These are phyloP conservation scores for Myrmaecium sp. DNA, from an alignment of 2,329 filamentous ascomycete genomes.

Conservation along the genomic window DNA sequence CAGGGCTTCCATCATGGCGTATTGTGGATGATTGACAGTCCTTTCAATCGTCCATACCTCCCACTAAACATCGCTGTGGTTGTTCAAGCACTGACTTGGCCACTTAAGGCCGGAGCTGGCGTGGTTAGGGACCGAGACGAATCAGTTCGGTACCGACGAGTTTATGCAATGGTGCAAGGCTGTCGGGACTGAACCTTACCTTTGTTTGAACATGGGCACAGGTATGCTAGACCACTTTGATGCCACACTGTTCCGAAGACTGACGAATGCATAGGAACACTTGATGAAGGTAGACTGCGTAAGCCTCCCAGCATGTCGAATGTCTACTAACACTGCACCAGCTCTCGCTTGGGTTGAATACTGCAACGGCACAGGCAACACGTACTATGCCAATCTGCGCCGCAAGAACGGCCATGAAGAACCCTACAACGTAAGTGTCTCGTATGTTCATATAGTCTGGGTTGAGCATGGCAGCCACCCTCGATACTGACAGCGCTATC, in stretches of 20 bases:
- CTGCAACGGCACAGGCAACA: slow-evolving; percentile 63
- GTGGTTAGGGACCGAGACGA: slow-evolving; percentile 61
- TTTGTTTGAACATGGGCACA: slow-evolving; percentile 69
- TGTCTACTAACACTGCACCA: slow-evolving; percentile 21
- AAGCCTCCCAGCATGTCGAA: neutral
- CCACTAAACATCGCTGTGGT: neutral
- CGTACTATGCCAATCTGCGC: slow-evolving; percentile 66
- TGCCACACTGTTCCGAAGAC: slow-evolving; percentile 6
- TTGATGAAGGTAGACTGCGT: slow-evolving; percentile 32
- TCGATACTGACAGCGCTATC: slow-evolving; percentile 4
- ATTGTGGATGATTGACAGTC: no score
- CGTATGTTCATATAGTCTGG: neutral
- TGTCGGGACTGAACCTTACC: slow-evolving; percentile 60
- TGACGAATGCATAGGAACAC: slow-evolving; percentile 14
- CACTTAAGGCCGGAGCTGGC: slow-evolving; percentile 50
- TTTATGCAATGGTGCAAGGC: slow-evolving; percentile 67
- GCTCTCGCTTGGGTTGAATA: slow-evolving; percentile 69
- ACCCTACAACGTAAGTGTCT: slow-evolving; percentile 47
- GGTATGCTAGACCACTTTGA: slow-evolving; percentile 28
- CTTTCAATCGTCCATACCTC: neutral
- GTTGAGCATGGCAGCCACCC: neutral
- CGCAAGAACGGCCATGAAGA: slow-evolving; percentile 57
- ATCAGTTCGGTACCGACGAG: slow-evolving; percentile 72
- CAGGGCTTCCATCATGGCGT: no score
- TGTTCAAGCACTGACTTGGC: neutral